Evolutionary conservation across 2,329 filamentous ascomycete genomes (phyloP), one percentile per base, ranked within the genome.

Genomic region (Epichloe uncinata): DNA sequence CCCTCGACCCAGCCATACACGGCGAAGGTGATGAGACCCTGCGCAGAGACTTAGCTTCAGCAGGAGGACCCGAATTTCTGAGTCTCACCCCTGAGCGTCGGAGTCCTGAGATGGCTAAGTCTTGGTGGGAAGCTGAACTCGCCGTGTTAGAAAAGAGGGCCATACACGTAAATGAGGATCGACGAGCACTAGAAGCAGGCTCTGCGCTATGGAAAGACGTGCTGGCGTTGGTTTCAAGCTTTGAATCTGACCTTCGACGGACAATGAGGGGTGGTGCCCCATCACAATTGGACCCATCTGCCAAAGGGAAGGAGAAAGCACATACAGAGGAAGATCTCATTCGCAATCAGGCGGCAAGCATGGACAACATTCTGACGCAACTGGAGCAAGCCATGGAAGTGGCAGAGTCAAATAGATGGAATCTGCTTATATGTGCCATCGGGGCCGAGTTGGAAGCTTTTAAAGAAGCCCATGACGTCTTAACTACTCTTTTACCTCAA

Each of bases 361-460:
- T 89, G 73, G 69, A 74, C 30, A 60, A 60, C 3, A 74, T 82
- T 4, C 73, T 83, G 12, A 56, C 59, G 0, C 72, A 74, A 3
- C 65, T 91, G 4, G 73, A 81, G 48, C 65, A 70, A 15, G 72
- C 74, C 18, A 58, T 81, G 26, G 66, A 71, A 1, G 60, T 73
- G 2, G 82, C 82, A 0, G 78, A 85, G 53, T 67, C 71, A 1
- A 77, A 77, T 50, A 73, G 75, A 15, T 91, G 86, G 85, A 89
- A 84, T 50, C 67, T 90, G 15, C 70, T 91, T 16, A 81, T 89
- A 4, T 85, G 79, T 47, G 85, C 84, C 11, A 80, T 91, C 35
- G 84, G 85, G 0, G 85, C 86, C 0, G 86, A 87, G 61, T 60
- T 85, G 1, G 81, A 84, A 52, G 82, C 82, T 2, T 81, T 86